Base-by-base conservation (phyloP, 1,284 basidiomycete species). In the Athelia psychrophila region DNA sequence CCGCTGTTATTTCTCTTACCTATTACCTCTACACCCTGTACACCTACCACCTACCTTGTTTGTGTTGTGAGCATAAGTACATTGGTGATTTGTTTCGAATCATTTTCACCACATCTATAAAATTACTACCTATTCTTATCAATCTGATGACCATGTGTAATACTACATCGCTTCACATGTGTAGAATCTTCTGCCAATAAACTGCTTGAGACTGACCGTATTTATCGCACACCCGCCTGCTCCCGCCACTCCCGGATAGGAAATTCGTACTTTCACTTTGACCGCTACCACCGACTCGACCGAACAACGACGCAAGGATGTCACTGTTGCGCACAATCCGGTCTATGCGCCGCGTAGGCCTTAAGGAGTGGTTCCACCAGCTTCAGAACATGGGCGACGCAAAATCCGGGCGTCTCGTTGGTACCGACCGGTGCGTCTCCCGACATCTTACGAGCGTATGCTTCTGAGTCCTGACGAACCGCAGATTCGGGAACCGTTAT, bases 351-450 rank as follows among this genome's bases (percentile, higher is more conserved):
- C 80, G 82, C 45, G 86, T 84, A 16, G 93, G 93, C 13, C 64
- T 91, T 53, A 80, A 80, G 60, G 87, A 92, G 71, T 95, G 88
- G 88, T 91, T 88, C 83, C 81, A 84, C 59, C 84, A 91, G 59
- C 72, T 88, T 79, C 83, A 93, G 70, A 93, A 95, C 67, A 95
- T 96, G 57, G 88, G 92, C 49, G 95, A 97, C 62, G 90, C 91
- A 51, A 98, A 97, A 71, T 83, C 81, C 22, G 95, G 94, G 16
- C 75, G 75, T 58, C 78, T 83, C 51, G 75, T 93, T 51, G 95
- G 95, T 49, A 81, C 77, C 50, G 95, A 98, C 77, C 84, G 88
- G 88, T 94, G 64, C 60, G 89, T 80, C 9, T 23, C 33, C 30
- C 30, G 48, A 42, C 18, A 13, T 54, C 44, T 22, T 44, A 40